Percentiles rank a stretch among this genome's conserved stretches.
These are phyloP conservation scores for Pythium dissotocum DNA, from an alignment of 352 stramenopile species.

Conservation along the genomic window DNA sequence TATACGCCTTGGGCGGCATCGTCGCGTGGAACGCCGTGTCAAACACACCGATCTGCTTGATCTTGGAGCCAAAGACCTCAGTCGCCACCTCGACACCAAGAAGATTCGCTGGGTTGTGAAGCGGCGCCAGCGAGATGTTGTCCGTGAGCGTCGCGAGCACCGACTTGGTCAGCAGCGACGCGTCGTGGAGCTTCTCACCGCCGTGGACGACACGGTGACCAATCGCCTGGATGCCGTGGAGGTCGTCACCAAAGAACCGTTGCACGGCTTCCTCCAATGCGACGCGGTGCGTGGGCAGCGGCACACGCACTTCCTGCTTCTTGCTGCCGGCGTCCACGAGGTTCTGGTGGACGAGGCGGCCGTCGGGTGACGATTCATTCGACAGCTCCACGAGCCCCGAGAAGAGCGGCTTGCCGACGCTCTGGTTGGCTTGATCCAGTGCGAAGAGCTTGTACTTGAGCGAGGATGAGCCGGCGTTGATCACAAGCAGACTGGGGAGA, in stretches of 20 bases:
- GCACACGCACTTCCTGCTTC: slow-evolving; percentile 53
- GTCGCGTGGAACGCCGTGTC: slow-evolving; percentile 91
- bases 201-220: slow-evolving; percentile 90
- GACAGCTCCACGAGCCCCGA: slow-evolving; percentile 79
- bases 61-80: slow-evolving; percentile 61
- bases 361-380: slow-evolving; percentile 53
- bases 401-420: slow-evolving; percentile 62
- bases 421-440: slow-evolving; percentile 24
- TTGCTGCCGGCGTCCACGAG: slow-evolving; percentile 35
- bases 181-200: slow-evolving; percentile 68
- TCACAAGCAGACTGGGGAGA: slow-evolving; percentile 46
- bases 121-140: slow-evolving; percentile 66
- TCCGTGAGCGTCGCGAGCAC: slow-evolving; percentile 61
- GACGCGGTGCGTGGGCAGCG: slow-evolving; percentile 52
- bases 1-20: slow-evolving; percentile 78
- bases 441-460: slow-evolving; percentile 88
- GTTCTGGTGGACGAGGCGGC: slow-evolving; percentile 69
- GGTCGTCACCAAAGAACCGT: slow-evolving; percentile 59
- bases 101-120: slow-evolving; percentile 89
- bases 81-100: slow-evolving; percentile 82
- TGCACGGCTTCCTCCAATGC: slow-evolving; percentile 61
- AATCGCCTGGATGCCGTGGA: slow-evolving; percentile 64
- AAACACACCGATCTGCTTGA: slow-evolving; percentile 87
- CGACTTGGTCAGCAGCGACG: slow-evolving; percentile 50
- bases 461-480: slow-evolving; percentile 81